Percentiles rank a stretch among this genome's conserved stretches.
phyloP scores from a whole-genome alignment of 352 stramenopile species.

The Phytopythium litorale region DNA sequence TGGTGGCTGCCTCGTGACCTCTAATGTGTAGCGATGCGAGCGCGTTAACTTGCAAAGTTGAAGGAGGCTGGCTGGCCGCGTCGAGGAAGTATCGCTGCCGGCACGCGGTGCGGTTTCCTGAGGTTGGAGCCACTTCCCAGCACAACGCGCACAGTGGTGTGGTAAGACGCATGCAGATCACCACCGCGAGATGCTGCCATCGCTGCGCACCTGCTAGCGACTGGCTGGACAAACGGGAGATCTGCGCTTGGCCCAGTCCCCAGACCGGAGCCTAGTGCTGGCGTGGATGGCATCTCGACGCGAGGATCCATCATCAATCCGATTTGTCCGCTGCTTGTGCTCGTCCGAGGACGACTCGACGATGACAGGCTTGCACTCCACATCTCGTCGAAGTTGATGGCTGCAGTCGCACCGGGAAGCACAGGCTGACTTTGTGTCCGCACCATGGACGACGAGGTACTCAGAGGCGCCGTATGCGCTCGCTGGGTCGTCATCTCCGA shows the following conservation, averaged over 20 bases:
- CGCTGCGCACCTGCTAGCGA: background rate
- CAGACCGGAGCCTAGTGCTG: background rate
- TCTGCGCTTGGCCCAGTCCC: background rate
- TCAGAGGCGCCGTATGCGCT: slow-evolving; percentile 26
- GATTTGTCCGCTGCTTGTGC: background rate
- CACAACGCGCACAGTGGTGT: background rate
- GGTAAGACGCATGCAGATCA: background rate
- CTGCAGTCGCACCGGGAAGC: slow-evolving; percentile 6
- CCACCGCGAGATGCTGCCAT: background rate
- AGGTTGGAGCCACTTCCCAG: background rate
- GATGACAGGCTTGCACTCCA: slow-evolving; percentile 48
- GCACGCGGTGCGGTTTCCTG: slow-evolving; percentile 34
- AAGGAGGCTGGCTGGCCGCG: slow-evolving; percentile 30
- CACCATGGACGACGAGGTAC: slow-evolving; percentile 20
- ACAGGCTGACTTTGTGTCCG: slow-evolving; percentile 35
- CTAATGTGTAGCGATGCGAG: background rate
- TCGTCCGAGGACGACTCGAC: background rate
- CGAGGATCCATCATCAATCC: background rate
- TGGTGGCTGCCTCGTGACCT: background rate
- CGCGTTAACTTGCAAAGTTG: slow-evolving; percentile 29
- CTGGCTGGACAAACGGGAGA: background rate
- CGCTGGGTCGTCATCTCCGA: slow-evolving; percentile 32
- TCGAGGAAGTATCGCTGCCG: slow-evolving; percentile 26
- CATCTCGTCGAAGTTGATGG: slow-evolving; percentile 56
- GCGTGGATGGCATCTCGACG: background rate